A percentile compares a stretch with the other conserved stretches of the same genome.
Conservation (phyloP, 495 filamentous ascomycete species). For the Lepraria neglecta region DNA sequence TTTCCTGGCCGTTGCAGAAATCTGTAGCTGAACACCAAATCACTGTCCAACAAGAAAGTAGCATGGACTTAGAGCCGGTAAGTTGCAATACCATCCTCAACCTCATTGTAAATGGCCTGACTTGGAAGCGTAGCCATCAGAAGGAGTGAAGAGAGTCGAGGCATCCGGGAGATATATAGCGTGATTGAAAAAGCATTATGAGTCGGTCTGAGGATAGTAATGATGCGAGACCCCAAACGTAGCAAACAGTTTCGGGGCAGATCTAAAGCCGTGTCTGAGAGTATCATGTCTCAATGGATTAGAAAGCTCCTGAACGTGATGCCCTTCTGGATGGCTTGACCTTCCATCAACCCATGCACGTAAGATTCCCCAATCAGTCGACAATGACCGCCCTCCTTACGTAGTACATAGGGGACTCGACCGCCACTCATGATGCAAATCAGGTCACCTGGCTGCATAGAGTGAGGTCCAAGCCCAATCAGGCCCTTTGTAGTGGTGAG, state of each 20-base stretch:
- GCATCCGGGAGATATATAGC: too few species aligned
- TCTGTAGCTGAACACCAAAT: background rate
- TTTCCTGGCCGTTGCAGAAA: background rate
- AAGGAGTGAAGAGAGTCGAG: too few species aligned
- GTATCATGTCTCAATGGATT: too few species aligned
- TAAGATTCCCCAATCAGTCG: slow-evolving; percentile 11
- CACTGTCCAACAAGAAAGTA: background rate
- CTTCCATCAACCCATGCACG: slow-evolving; percentile 17
- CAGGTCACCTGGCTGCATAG: slow-evolving; percentile 20
- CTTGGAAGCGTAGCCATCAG: too few species aligned
- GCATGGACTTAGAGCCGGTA: background rate
- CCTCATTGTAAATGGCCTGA: background rate
- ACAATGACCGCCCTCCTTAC: background rate
- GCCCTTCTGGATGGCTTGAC: background rate
- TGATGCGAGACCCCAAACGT: too few species aligned
- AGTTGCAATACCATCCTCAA: too few species aligned
- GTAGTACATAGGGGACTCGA: slow-evolving; percentile 19
- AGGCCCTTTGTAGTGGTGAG: slow-evolving; percentile 18
- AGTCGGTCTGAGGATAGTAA: too few species aligned
- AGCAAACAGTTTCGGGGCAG: too few species aligned
- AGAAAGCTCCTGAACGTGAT: too few species aligned
- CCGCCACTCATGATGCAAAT: slow-evolving; percentile 23
- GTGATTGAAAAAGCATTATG: too few species aligned
- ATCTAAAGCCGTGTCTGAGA: too few species aligned
- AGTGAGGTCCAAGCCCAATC: slow-evolving; percentile 24